Percentiles rank a stretch among this genome's conserved stretches.
These are phyloP conservation scores for Filobasidium wieringae DNA, from an alignment of 768 basidiomycete species.

Conservation along the genomic window DNA sequence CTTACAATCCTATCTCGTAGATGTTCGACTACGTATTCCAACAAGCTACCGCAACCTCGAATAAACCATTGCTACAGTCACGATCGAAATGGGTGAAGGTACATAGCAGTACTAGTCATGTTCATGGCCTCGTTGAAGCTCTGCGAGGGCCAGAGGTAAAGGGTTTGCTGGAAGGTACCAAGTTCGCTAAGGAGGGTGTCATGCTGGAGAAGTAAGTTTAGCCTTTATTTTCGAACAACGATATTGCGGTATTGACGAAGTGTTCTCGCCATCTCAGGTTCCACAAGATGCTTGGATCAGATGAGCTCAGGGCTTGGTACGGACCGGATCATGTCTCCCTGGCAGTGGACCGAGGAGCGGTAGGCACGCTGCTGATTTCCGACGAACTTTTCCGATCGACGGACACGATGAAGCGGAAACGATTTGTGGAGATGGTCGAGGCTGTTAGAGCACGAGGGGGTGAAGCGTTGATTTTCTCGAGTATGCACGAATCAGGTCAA, in stretches of 20 bases:
- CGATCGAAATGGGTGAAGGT: conserved; percentile 80
- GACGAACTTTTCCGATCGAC: conserved; percentile 86
- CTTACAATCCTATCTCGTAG: conserved; percentile 10
- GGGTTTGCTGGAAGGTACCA: conserved; percentile 47
- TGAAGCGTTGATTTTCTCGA: conserved; percentile 93
- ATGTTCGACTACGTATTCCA: conserved; percentile 62
- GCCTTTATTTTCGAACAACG: not conserved
- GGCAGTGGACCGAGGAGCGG: conserved; percentile 83
- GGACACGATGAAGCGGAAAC: conserved; percentile 63
- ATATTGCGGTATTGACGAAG: not conserved
- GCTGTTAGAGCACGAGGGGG: conserved; percentile 75
- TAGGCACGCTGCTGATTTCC: conserved; percentile 86
- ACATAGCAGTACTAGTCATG: conserved; percentile 84
- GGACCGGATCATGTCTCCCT: conserved; percentile 86
- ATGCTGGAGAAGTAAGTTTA: conserved; percentile 65
- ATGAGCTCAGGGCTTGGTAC: conserved; percentile 97
- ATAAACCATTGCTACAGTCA: conserved; percentile 67
- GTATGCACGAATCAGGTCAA: conserved; percentile 99
- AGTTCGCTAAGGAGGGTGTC: conserved; percentile 86
- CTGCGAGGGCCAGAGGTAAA: conserved; percentile 82
- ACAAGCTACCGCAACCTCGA: conserved; percentile 64
- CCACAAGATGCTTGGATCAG: conserved; percentile 90
- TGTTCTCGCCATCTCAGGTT: conserved; percentile 49
- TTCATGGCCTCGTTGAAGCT: conserved; percentile 88
- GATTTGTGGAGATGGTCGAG: conserved; percentile 79